Conservation (phyloP, 139 green algal species). For the Closterium sp. region DNA sequence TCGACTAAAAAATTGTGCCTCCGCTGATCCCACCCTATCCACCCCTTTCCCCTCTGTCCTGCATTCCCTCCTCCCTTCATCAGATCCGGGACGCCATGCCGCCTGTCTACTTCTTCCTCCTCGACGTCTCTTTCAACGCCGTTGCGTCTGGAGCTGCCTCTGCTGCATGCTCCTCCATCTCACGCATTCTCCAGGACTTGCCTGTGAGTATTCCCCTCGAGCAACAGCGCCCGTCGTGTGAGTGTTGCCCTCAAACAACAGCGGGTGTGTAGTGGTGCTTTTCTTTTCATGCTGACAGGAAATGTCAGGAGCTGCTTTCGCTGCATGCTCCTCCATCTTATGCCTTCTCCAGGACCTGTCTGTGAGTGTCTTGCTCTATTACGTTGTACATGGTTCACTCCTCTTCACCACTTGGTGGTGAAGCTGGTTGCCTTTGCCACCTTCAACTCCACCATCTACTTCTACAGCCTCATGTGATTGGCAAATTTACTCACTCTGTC, state of each 20-base stretch:
- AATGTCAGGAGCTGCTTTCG: neutral
- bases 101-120: constrained; percentile 80
- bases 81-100: constrained; percentile 78
- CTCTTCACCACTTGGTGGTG: no score
- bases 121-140: constrained; percentile 76
- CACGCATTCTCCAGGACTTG: constrained; percentile 28
- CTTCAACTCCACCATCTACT: constrained; percentile 80
- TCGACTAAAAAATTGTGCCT: no score
- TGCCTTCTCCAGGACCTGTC: constrained; percentile 21
- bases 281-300: no score
- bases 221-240: no score
- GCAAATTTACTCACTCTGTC: neutral
- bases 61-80: neutral
- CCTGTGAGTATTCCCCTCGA: no score
- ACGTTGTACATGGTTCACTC: no score
- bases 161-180: constrained; percentile 58
- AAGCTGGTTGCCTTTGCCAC: constrained; percentile 74
- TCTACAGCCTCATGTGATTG: constrained; percentile 78
- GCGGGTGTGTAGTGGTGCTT: no score
- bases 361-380: constrained; percentile 1
- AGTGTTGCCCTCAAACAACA: no score
- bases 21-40: no score
- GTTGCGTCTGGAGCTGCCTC: constrained; percentile 66
- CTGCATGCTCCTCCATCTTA: constrained; percentile 59
- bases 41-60: no score